These are phyloP conservation scores for Agastache rugosa DNA, from an alignment of 257 asterid species.

Conservation along the genomic window DNA sequence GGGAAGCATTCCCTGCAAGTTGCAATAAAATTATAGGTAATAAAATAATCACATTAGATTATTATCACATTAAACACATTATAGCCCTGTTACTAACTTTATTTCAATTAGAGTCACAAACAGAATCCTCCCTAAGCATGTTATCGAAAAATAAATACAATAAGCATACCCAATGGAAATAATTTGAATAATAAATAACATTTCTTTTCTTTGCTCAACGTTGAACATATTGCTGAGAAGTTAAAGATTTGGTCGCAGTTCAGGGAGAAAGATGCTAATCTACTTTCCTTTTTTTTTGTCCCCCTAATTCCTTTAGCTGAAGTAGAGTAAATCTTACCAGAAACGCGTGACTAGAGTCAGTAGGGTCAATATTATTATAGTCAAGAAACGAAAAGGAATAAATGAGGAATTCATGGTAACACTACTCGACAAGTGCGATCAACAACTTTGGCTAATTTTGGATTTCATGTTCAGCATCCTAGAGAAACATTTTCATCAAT, in stretches of 20 bases:
- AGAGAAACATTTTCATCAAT: not conserved
- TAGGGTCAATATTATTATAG: not conserved
- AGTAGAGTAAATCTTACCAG: not conserved
- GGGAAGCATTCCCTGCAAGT: slow-evolving; percentile 87
- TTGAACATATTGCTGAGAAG: slow-evolving; percentile 15
- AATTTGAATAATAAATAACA: slow-evolving; percentile 4
- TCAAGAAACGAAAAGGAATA: slow-evolving; percentile 10
- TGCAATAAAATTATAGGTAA: slow-evolving; percentile 31
- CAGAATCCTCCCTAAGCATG: slow-evolving; percentile 18
- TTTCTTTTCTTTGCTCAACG: slow-evolving; percentile 3
- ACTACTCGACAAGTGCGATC: slow-evolving; percentile 4
- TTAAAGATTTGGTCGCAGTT: not conserved
- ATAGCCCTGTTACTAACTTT: slow-evolving; percentile 10
- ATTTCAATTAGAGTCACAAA: slow-evolving; percentile 19
- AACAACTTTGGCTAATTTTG: slow-evolving; percentile 22
- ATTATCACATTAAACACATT: slow-evolving; percentile 13
- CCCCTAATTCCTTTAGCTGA: not conserved
- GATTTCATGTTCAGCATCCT: slow-evolving; percentile 6
- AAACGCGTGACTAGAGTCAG: slow-evolving; percentile 4
- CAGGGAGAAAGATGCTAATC: slow-evolving; percentile 13
- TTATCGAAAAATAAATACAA: slow-evolving; percentile 10
- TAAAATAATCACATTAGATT: slow-evolving; percentile 19
- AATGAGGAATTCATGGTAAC: not conserved
- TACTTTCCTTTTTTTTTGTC: not conserved
- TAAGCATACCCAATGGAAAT: slow-evolving; percentile 12